Evolutionary conservation across 768 basidiomycete species (phyloP), one percentile per base, ranked within the genome.

Genomic region (Neoboletus brunneissimus): DNA sequence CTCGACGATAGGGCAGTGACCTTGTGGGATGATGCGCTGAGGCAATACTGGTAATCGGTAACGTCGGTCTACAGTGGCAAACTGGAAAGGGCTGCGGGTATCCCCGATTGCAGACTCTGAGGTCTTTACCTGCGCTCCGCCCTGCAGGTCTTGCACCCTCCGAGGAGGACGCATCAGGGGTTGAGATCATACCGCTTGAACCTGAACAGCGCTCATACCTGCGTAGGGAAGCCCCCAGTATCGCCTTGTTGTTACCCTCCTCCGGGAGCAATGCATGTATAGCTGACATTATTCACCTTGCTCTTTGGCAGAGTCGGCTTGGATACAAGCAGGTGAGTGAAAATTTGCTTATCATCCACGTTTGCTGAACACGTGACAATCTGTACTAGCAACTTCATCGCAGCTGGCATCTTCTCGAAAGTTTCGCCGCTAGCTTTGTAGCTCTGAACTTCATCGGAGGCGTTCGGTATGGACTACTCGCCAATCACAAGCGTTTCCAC

Each of bases 181-280:
- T 92, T 94, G 92, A 95, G 93, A 94, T 89, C 57, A 94, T 84
- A 94, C 92, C 91, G 93, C 86, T 84, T 74, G 89, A 94, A 94
- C 92, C 91, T 94, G 93, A 91, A 82, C 88, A 92, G 91, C 81
- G 89, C 84, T 91, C 81, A 93, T 81, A 91, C 89, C 90, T 92
- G 92, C 93, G 92, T 91, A 93, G 91, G 91, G 91, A 94, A 91
- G 88, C 88, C 88, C 78, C 79, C 82, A 88, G 88, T 83, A 77
- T 87, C 75, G 64, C 71, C 76, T 75, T 73, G 69, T 72, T 70
- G 68, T 71, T 67, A 61, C 69, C 75, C 76, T 72, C 64, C 70
- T 56, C 57, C 63, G 66, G 71, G 74, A 77, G 78, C 67, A 64
- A 68, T 53, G 64, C 57, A 64, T 65, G 62, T 65, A 62, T 68